These are phyloP conservation scores for Rosa lucieae DNA, from an alignment of 306 rosid species.

Conservation along the genomic window DNA sequence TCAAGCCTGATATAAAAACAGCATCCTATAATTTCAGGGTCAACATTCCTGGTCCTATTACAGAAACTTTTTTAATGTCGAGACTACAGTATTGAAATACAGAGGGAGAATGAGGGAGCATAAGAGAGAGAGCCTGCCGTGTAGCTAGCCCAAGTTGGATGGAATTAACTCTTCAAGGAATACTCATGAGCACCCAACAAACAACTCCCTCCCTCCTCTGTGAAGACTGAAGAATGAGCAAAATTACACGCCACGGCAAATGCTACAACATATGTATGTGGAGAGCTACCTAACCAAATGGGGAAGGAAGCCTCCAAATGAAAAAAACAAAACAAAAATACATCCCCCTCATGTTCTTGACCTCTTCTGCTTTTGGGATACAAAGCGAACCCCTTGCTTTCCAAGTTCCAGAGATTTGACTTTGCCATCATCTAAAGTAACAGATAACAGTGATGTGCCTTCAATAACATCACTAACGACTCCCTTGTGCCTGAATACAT, in stretches of 20 bases:
- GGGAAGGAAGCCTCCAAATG: conserved; percentile 23
- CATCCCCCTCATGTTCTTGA: conserved; percentile 53
- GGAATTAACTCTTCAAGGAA: conserved; percentile 1
- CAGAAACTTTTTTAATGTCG: conserved; percentile 1
- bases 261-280: neutral
- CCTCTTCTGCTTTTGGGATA: conserved; percentile 80
- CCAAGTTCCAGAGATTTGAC: conserved; percentile 68
- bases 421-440: conserved; percentile 71
- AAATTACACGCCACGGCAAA: conserved; percentile 11
- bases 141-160: conserved; percentile 5
- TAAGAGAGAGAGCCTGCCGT: neutral
- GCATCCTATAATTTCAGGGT: conserved; percentile 4
- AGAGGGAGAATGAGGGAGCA: neutral
- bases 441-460: conserved; percentile 66
- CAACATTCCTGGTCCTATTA: conserved; percentile 18
- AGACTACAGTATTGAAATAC: conserved; percentile 18
- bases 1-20: conserved; percentile 7
- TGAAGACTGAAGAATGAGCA: neutral
- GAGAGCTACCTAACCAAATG: conserved; percentile 7
- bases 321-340: neutral
- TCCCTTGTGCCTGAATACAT: conserved; percentile 78
- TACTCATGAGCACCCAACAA: neutral
- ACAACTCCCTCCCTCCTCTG: neutral
- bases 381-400: conserved; percentile 83
- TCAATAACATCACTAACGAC: conserved; percentile 63